These are phyloP conservation scores for Chimonanthus praecox DNA, from an alignment of 164 flowering plant species.

Conservation along the genomic window DNA sequence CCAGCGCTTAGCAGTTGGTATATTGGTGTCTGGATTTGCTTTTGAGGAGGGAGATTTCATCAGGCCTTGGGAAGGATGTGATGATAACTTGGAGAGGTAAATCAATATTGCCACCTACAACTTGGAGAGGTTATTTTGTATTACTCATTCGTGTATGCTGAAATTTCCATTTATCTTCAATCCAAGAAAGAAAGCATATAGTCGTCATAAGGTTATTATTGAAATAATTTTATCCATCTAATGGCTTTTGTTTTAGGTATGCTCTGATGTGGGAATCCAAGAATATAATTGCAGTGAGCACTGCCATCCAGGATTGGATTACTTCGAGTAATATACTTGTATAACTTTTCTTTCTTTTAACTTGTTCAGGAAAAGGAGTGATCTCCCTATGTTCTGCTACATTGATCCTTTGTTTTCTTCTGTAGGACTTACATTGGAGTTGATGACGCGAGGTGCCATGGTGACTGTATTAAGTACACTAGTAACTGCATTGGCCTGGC, in stretches of 20 bases:
- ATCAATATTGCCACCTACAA: background rate
- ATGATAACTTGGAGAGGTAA: slow-evolving; percentile 78
- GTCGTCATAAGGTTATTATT: background rate
- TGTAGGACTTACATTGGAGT: slow-evolving; percentile 68
- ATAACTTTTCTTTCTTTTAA: background rate
- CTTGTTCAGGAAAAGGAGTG: background rate
- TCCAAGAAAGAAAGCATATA: background rate
- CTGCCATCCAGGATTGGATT: slow-evolving; percentile 97
- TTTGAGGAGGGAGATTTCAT: slow-evolving; percentile 78
- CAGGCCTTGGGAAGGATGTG: slow-evolving; percentile 83
- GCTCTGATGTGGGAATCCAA: slow-evolving; percentile 94
- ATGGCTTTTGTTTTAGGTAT: slow-evolving; percentile 42
- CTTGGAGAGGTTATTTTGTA: background rate
- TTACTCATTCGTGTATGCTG: background rate
- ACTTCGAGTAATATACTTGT: slow-evolving; percentile 73
- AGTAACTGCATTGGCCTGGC: slow-evolving; percentile 91
- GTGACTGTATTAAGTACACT: slow-evolving; percentile 86
- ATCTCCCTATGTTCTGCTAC: background rate
- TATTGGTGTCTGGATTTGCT: slow-evolving; percentile 76
- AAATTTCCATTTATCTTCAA: background rate
- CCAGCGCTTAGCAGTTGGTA: slow-evolving; percentile 90
- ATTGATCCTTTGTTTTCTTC: slow-evolving; percentile 9
- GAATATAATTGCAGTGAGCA: slow-evolving; percentile 91
- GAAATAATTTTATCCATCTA: background rate
- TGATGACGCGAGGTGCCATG: slow-evolving; percentile 99